A percentile compares a stretch with the other conserved stretches of the same genome.
These are phyloP conservation scores for Botrytis paeoniae DNA, from an alignment of 2,329 filamentous ascomycete genomes.

Conservation along the genomic window DNA sequence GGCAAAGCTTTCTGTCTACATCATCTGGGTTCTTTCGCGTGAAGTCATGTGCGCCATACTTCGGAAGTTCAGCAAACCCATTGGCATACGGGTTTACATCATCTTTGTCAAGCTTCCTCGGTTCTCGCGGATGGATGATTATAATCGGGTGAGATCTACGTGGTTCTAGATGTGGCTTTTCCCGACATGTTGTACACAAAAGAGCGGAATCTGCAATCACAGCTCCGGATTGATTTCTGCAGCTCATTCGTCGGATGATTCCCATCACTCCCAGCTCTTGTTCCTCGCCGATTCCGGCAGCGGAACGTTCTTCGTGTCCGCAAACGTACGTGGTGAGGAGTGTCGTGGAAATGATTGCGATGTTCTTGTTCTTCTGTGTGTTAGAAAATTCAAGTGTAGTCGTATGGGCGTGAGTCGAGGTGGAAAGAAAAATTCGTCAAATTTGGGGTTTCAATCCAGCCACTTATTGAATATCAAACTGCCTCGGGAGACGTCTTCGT, in stretches of 20 bases:
- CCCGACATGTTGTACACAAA: background rate
- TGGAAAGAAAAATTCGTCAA: background rate
- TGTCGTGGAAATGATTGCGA: background rate
- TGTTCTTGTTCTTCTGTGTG: background rate
- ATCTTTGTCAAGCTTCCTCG: background rate
- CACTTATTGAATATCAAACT: background rate
- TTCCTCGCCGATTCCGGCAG: background rate
- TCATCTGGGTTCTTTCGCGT: background rate
- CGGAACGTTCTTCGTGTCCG: background rate
- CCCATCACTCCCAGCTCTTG: background rate
- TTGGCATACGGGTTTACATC: background rate
- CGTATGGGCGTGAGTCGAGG: background rate
- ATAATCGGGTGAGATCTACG: background rate
- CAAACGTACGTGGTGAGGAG: background rate
- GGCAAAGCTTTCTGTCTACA: too few species aligned
- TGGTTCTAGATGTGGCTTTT: background rate
- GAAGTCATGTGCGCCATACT: background rate
- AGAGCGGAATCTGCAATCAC: background rate
- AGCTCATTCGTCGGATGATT: background rate
- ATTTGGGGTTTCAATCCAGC: background rate
- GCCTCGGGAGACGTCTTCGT: too few species aligned
- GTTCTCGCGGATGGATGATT: accelerated
- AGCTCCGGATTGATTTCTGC: background rate
- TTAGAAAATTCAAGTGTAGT: background rate
- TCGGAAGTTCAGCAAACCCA: background rate